Conservation (phyloP, 495 filamentous ascomycete genomes). For the Talaromyces adpressus region DNA sequence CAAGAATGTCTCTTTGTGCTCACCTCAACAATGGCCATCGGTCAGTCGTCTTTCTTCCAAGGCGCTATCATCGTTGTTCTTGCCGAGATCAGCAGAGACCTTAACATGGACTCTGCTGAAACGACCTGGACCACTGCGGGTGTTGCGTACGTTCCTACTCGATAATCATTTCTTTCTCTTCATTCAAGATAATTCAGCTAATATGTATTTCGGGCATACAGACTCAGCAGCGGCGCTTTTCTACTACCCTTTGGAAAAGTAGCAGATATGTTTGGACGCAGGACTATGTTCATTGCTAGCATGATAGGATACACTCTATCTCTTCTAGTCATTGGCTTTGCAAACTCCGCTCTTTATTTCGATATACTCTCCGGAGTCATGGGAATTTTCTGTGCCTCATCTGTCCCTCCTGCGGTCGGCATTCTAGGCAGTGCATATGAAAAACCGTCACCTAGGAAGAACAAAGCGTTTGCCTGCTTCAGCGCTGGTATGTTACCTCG, state of each 20-base stretch:
- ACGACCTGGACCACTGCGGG: constrained; percentile 69
- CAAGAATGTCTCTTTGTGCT: constrained; percentile 63
- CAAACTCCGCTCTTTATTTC: constrained; percentile 54
- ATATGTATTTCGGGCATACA: constrained; percentile 14
- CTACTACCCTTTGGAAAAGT: constrained; percentile 67
- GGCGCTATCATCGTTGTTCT: constrained; percentile 57
- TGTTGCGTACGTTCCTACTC: constrained; percentile 37
- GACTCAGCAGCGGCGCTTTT: constrained; percentile 63
- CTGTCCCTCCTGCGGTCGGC: constrained; percentile 61
- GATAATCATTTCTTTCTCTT: not conserved
- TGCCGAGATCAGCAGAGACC: constrained; percentile 51
- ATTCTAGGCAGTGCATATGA: constrained; percentile 59
- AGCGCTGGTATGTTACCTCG: constrained; percentile 27
- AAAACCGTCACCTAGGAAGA: constrained; percentile 55
- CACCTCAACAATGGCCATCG: constrained; percentile 63
- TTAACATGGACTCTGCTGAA: constrained; percentile 61
- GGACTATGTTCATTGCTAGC: constrained; percentile 58
- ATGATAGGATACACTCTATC: constrained; percentile 58
- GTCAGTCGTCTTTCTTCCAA: constrained; percentile 51
- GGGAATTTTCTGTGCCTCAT: constrained; percentile 54
- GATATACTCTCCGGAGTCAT: constrained; percentile 58
- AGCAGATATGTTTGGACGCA: constrained; percentile 68
- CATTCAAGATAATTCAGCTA: not conserved
- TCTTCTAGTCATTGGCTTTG: constrained; percentile 51
- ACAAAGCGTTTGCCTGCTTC: constrained; percentile 60